phyloP scores from a whole-genome alignment of 2,329 filamentous ascomycete genomes.

The Aspergillus amoenus region DNA sequence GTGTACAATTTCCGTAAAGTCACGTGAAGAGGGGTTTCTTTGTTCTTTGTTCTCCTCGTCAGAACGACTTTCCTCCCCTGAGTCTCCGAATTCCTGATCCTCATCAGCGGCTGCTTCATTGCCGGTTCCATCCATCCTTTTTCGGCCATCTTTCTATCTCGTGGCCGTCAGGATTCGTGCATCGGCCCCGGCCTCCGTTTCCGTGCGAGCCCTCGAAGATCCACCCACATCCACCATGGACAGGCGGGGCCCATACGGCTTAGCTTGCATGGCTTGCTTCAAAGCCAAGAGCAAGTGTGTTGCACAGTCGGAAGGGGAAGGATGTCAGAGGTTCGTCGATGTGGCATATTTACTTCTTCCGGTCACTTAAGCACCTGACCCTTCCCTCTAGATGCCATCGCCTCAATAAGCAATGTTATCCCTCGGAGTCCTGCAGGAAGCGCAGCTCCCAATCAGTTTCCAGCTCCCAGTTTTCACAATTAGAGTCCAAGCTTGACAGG shows the following conservation, averaged over 20 bases:
- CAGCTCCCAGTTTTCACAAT: neutral
- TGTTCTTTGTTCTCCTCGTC: too few relatives aligned
- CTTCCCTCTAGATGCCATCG: conserved; percentile 1
- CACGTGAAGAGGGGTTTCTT: too few relatives aligned
- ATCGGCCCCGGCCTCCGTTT: neutral
- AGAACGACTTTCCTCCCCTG: too few relatives aligned
- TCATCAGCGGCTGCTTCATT: too few relatives aligned
- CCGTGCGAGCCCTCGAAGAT: neutral
- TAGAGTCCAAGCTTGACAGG: conserved; percentile 2
- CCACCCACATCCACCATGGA: conserved; percentile 1
- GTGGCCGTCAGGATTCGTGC: too few relatives aligned
- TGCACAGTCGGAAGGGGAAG: neutral
- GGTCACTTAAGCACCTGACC: neutral
- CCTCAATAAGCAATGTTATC: conserved; percentile 1
- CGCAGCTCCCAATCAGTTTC: neutral
- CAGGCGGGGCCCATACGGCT: conserved; percentile 6
- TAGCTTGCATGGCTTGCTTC: conserved; percentile 6
- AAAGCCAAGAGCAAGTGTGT: conserved; percentile 5
- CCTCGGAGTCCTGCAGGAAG: neutral
- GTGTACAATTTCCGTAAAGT: too few relatives aligned
- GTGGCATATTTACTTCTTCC: neutral
- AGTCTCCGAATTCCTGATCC: too few relatives aligned
- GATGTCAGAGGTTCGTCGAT: conserved; percentile 1
- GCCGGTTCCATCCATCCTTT: too few relatives aligned
- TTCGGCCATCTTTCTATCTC: too few relatives aligned